Evolutionary conservation across 2,329 filamentous ascomycete species (phyloP), one percentile per base, ranked within the genome.

Genomic region (Graphilbum sp.): DNA sequence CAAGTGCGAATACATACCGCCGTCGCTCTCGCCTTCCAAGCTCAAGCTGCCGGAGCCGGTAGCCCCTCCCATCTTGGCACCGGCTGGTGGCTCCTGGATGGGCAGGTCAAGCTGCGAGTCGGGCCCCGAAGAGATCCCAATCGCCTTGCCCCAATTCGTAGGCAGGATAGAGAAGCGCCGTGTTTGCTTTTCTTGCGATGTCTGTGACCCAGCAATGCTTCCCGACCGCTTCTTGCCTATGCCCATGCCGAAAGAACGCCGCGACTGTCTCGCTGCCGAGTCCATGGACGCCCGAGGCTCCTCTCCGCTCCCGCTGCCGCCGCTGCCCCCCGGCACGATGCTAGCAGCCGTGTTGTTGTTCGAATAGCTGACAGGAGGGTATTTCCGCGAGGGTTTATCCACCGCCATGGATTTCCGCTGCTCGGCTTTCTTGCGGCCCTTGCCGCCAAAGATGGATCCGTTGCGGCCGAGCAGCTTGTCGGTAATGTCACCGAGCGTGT

Each of bases 361-460:
- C 44, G 43, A 36, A 85, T 95, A 92, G 61, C 86, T 94, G 35
- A 88, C 81, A 4, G 88, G 88, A 40, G 88, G 88, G 51, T 95
- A 92, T 45, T 72, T 78, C 54, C 74, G 77, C 38, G 70, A 39
- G 1, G 41, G 62, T 44, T 77, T 76, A 54, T 83, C 41, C 17
- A 23, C 24, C 2, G 30, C 33, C 5, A 40, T 29, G 1, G 41
- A 43, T 41, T 46, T 46, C 38, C 49, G 53, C 39, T 54, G 50
- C 40, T 67, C 69, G 9, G 61, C 50, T 42, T 67, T 62, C 54
- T 67, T 70, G 52, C 67, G 66, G 47, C 55, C 55, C 52, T 63
- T 62, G 30, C 72, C 68, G n/a, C 80, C 76, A 52, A 90, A 87
- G 42, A 90, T 67, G 9, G 84, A 90, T 13, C 79, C 81, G 46